These are phyloP conservation scores for Ceratocystis cubensis DNA, from an alignment of 2,329 filamentous ascomycete species.

Conservation along the genomic window DNA sequence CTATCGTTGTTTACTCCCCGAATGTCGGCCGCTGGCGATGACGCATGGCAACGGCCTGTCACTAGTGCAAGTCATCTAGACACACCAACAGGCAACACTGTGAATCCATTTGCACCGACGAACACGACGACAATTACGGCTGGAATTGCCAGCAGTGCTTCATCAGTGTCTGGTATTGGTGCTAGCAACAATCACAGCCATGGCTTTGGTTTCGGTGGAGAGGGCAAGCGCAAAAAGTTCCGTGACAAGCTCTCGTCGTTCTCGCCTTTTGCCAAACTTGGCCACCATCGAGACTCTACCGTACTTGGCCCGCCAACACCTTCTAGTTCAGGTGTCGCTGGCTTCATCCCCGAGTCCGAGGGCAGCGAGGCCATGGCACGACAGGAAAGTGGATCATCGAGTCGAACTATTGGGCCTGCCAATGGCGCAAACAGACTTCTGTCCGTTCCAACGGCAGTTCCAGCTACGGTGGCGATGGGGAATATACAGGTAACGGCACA, in stretches of 20 bases:
- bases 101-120: constrained; percentile 20
- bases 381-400: constrained; percentile 7
- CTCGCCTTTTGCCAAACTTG: constrained; percentile 19
- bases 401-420: neutral
- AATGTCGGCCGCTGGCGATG: constrained; percentile 21
- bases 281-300: neutral
- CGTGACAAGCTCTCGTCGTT: constrained; percentile 16
- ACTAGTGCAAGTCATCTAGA: constrained; percentile 28
- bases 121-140: constrained; percentile 24
- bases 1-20: constrained; percentile 6
- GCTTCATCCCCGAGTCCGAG: neutral
- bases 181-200: neutral
- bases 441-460: neutral
- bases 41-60: constrained; percentile 25
- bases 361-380: constrained; percentile 5
- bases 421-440: neutral
- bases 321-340: neutral
- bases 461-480: neutral
- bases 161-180: neutral
- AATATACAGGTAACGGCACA: constrained; percentile 12
- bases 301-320: neutral
- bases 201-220: constrained; percentile 29
- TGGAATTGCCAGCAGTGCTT: constrained; percentile 22
- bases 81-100: neutral
- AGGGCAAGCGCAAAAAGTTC: constrained; percentile 15